Percentiles rank a stretch among this genome's conserved stretches.
These are phyloP conservation scores for Phyllosticta paracitricarpa DNA, from an alignment of 2,329 filamentous ascomycete genomes.

Conservation along the genomic window DNA sequence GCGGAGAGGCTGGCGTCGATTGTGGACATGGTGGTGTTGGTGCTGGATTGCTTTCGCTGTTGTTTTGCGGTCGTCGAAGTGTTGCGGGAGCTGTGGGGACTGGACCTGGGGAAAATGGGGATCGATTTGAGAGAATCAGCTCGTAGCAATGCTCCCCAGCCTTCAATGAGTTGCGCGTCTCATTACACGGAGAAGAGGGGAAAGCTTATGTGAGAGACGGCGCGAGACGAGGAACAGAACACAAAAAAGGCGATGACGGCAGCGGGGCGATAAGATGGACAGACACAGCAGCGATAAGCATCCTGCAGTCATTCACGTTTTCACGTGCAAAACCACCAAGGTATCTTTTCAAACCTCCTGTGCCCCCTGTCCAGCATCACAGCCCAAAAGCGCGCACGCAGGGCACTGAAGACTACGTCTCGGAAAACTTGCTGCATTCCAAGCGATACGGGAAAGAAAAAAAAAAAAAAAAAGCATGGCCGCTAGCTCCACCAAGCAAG, in stretches of 20 bases:
- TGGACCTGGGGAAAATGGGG: background rate
- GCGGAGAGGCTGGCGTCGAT: background rate
- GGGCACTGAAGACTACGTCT: background rate
- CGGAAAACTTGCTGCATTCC: background rate
- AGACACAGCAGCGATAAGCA: background rate
- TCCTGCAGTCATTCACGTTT: background rate
- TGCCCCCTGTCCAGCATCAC: background rate
- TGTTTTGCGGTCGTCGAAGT: background rate
- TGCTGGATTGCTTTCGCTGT: background rate
- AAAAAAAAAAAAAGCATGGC: background rate
- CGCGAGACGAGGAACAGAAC: background rate
- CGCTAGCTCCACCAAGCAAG: background rate
- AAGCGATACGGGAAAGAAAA: background rate
- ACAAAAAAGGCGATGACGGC: background rate
- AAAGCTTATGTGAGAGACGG: background rate
- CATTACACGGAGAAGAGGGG: background rate
- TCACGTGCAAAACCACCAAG: background rate
- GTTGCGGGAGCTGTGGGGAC: background rate
- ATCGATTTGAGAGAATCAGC: background rate
- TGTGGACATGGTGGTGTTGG: slow-evolving; percentile 5
- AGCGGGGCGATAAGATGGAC: background rate
- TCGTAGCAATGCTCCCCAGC: too few relatives aligned
- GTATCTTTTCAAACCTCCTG: background rate
- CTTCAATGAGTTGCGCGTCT: too few relatives aligned
- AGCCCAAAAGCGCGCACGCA: background rate